These are phyloP conservation scores for Lactifluus echinatus DNA, from an alignment of 768 basidiomycete species.

Conservation along the genomic window DNA sequence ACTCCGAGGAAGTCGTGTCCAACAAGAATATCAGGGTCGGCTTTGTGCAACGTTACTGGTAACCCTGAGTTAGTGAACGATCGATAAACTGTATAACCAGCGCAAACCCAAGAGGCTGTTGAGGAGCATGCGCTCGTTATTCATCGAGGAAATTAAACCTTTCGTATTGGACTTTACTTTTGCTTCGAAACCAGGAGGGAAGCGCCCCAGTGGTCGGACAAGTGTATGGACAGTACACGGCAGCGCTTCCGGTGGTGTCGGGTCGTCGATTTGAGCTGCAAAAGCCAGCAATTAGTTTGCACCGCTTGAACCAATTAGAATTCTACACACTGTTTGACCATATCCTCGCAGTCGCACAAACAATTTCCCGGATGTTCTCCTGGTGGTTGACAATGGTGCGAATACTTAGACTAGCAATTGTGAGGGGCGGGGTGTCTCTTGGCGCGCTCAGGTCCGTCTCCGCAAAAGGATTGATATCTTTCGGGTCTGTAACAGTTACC, in stretches of 20 bases:
- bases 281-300: neutral
- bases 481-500: constrained; percentile 72
- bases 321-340: constrained; percentile 62
- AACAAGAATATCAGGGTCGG: constrained; percentile 90
- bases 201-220: constrained; percentile 80
- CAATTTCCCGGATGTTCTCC: constrained; percentile 89
- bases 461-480: constrained; percentile 76
- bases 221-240: constrained; percentile 81
- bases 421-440: constrained; percentile 80
- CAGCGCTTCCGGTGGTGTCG: constrained; percentile 80
- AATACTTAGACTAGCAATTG: constrained; percentile 79
- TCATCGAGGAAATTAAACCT: constrained; percentile 62
- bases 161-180: constrained; percentile 54
- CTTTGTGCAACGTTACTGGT: constrained; percentile 62
- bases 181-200: constrained; percentile 77
- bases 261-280: constrained; percentile 81
- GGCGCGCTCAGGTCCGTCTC: constrained; percentile 64
- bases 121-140: constrained; percentile 79
- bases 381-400: constrained; percentile 91
- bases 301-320: neutral
- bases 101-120: constrained; percentile 64
- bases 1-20: constrained; percentile 93
- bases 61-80: neutral
- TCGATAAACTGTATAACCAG: neutral
- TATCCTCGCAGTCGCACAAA: constrained; percentile 74